These are phyloP conservation scores for Cucumis sativus DNA, from an alignment of 306 rosid genomes.

Conservation along the genomic window DNA sequence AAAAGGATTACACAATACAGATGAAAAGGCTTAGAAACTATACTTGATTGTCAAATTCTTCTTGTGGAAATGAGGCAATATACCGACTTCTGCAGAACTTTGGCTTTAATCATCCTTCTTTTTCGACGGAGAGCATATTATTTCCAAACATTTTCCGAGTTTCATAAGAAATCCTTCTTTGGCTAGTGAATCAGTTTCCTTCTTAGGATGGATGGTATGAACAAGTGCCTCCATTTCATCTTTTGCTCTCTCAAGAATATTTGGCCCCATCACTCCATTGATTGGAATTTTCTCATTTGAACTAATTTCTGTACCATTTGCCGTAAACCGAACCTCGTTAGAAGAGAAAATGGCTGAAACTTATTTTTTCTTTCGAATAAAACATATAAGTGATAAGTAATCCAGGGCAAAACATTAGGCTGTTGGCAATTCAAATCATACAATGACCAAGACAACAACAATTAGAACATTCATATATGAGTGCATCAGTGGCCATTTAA, in stretches of 20 bases:
- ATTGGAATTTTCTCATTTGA: not conserved
- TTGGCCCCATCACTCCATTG: conserved; percentile 8
- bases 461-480: not conserved
- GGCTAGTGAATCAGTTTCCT: conserved; percentile 1
- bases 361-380: not conserved
- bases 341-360: not conserved
- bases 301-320: not conserved
- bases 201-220: conserved; percentile 2
- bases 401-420: not conserved
- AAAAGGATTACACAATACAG: not conserved
- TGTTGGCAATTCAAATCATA: not conserved
- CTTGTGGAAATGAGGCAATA: not conserved
- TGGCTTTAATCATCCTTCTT: not conserved
- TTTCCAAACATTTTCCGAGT: conserved; percentile 9
- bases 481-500: not conserved
- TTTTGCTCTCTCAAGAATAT: conserved; percentile 3
- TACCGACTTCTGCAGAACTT: not conserved
- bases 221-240: conserved; percentile 15
- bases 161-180: conserved; percentile 3
- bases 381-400: not conserved
- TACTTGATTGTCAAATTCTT: not conserved
- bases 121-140: conserved; percentile 6
- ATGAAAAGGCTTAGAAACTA: not conserved
- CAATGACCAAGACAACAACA: not conserved
- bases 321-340: not conserved